phyloP scores from a whole-genome alignment of 1,284 basidiomycete species.

The Grifola frondosa region DNA sequence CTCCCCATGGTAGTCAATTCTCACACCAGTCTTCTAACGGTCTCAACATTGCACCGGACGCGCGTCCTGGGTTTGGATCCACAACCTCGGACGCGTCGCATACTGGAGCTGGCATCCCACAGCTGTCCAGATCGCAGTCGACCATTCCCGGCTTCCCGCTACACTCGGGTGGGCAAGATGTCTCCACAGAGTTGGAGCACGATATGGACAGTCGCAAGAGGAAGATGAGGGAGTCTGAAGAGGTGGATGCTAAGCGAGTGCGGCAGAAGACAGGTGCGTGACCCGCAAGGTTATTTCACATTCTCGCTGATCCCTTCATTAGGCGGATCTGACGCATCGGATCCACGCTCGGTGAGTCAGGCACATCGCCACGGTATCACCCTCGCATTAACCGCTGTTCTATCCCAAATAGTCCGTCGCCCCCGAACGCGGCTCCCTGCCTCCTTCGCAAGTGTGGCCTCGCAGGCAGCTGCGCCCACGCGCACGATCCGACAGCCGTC shows the following conservation, averaged over 20 bases:
- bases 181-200: constrained; percentile 28
- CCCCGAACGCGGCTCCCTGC: constrained; percentile 10
- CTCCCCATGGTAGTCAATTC: constrained; percentile 14
- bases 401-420: constrained; percentile 20
- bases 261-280: constrained; percentile 67
- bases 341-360: constrained; percentile 29
- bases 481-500: constrained; percentile 29
- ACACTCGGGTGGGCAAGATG: constrained; percentile 11
- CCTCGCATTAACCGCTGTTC: too few relatives aligned
- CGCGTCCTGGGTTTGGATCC: not conserved
- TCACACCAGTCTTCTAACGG: constrained; percentile 9
- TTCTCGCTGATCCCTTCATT: constrained; percentile 8
- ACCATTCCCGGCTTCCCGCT: constrained; percentile 1
- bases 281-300: constrained; percentile 3
- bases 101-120: not conserved
- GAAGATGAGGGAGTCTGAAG: constrained; percentile 61
- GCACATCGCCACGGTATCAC: too few relatives aligned
- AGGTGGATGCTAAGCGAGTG: constrained; percentile 62
- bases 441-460: constrained; percentile 5
- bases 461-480: constrained; percentile 9
- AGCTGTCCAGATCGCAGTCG: constrained; percentile 1
- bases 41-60: constrained; percentile 13
- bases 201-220: constrained; percentile 65
- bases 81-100: not conserved
- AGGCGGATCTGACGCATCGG: constrained; percentile 26